A percentile compares a stretch with the other conserved stretches of the same genome.
These are phyloP conservation scores for Psilocybe cyanescens DNA, from an alignment of 768 basidiomycete genomes.

Conservation along the genomic window DNA sequence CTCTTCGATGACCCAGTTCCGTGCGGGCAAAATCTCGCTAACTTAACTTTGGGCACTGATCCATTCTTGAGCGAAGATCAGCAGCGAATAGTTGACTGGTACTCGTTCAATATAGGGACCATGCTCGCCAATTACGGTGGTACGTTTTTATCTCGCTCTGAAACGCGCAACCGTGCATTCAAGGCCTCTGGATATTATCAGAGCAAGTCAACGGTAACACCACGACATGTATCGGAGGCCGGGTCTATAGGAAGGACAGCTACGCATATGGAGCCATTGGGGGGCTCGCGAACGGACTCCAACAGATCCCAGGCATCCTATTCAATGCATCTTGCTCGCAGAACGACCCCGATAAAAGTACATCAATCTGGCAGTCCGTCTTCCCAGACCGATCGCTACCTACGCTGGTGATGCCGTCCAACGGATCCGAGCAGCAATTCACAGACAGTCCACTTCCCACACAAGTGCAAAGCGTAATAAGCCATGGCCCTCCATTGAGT, in stretches of 20 bases:
- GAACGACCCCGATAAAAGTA: not conserved
- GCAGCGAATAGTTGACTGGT: not conserved
- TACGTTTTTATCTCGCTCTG: not conserved
- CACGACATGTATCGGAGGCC: not conserved
- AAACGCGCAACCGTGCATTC: too few species aligned
- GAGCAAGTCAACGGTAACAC: conserved; percentile 10
- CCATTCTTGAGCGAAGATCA: not conserved
- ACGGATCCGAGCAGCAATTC: not conserved
- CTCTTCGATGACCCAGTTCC: conserved; percentile 1
- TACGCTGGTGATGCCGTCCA: not conserved
- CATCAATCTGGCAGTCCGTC: not conserved
- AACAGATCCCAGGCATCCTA: conserved; percentile 4
- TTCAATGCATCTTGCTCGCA: conserved; percentile 7
- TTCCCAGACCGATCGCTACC: conserved; percentile 4
- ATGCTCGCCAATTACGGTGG: conserved; percentile 5
- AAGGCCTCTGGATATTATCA: not conserved
- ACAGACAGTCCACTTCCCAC: conserved; percentile 2
- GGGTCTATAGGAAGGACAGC: conserved; percentile 6
- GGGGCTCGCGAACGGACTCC: conserved; percentile 6
- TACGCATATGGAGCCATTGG: conserved; percentile 12
- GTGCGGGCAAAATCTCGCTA: not conserved
- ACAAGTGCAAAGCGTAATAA: not conserved
- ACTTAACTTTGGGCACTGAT: not conserved
- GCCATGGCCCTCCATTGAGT: not conserved
- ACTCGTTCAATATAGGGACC: conserved; percentile 4